phyloP scores from a whole-genome alignment of 169 alveolate genomes.

The Plasmodium malariae region DNA sequence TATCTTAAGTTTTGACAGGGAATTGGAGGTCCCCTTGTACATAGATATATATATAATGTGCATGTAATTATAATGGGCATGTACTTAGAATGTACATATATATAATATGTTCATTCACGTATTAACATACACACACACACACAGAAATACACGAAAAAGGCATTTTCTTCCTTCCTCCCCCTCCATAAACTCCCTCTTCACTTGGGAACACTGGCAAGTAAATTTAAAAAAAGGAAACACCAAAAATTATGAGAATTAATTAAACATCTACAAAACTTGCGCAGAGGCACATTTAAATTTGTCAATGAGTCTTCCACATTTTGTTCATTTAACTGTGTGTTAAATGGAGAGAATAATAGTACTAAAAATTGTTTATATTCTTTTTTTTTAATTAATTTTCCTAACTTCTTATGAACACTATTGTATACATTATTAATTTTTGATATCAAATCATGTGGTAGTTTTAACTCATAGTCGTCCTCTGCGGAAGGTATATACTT shows the following conservation, averaged over 20 bases:
- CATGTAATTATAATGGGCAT: too few relatives aligned
- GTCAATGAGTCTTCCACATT: not conserved
- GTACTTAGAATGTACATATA: too few relatives aligned
- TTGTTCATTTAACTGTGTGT: constrained; percentile 12
- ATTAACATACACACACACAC: too few relatives aligned
- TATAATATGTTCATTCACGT: too few relatives aligned
- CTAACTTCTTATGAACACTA: not conserved
- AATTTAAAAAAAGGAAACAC: constrained; percentile 40
- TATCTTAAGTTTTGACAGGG: too few relatives aligned
- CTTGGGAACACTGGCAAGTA: constrained; percentile 1
- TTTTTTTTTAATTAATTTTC: not conserved
- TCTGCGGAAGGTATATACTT: too few relatives aligned
- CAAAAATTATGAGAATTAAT: not conserved
- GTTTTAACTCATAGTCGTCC: too few relatives aligned
- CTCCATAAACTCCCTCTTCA: not conserved
- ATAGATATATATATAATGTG: too few relatives aligned
- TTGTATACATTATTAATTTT: constrained; percentile 9
- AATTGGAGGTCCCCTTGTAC: too few relatives aligned
- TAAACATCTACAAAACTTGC: constrained; percentile 5
- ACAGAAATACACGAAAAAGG: too few relatives aligned
- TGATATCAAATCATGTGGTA: not conserved
- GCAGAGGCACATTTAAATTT: not conserved
- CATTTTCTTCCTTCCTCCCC: too few relatives aligned
- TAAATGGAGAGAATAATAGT: constrained; percentile 51
- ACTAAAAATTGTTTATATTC: not conserved